These are phyloP conservation scores for Lentinula sp. DNA, from an alignment of 768 basidiomycete genomes.

Conservation along the genomic window DNA sequence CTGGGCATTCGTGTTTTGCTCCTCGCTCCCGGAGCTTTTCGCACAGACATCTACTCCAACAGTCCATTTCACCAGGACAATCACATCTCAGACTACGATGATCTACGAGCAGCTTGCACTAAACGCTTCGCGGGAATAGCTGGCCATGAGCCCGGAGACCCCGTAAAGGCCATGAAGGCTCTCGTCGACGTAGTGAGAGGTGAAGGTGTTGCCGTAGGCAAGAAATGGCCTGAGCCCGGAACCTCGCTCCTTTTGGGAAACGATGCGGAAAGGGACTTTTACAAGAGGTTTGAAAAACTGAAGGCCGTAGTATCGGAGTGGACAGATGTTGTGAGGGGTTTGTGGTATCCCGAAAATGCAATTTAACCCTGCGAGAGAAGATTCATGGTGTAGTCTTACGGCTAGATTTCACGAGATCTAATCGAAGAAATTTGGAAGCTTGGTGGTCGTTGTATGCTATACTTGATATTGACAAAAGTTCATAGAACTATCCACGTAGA, in stretches of 20 bases:
- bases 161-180: slow-evolving; percentile 49
- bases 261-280: slow-evolving; percentile 48
- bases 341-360: background rate
- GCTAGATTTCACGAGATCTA: too few relatives aligned
- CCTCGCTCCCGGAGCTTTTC: slow-evolving; percentile 4
- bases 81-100: slow-evolving; percentile 44
- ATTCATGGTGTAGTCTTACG: background rate
- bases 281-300: slow-evolving; percentile 38
- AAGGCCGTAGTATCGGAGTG: slow-evolving; percentile 45
- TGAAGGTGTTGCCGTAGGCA: slow-evolving; percentile 43
- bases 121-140: slow-evolving; percentile 27
- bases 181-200: slow-evolving; percentile 42
- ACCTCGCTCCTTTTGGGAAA: slow-evolving; percentile 43
- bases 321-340: slow-evolving; percentile 41
- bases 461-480: too few relatives aligned
- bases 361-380: background rate
- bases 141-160: slow-evolving; percentile 52
- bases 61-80: slow-evolving; percentile 27
- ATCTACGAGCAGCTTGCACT: slow-evolving; percentile 25
- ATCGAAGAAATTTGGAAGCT: too few relatives aligned
- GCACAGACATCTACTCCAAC: background rate
- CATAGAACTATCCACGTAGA: too few relatives aligned
- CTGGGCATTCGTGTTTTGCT: slow-evolving; percentile 3
- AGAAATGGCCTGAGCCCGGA: slow-evolving; percentile 30
- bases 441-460: too few relatives aligned